Percentiles rank a stretch among this genome's conserved stretches.
Conservation (phyloP, 129 eudicot species). For the Escallonia rubra region DNA sequence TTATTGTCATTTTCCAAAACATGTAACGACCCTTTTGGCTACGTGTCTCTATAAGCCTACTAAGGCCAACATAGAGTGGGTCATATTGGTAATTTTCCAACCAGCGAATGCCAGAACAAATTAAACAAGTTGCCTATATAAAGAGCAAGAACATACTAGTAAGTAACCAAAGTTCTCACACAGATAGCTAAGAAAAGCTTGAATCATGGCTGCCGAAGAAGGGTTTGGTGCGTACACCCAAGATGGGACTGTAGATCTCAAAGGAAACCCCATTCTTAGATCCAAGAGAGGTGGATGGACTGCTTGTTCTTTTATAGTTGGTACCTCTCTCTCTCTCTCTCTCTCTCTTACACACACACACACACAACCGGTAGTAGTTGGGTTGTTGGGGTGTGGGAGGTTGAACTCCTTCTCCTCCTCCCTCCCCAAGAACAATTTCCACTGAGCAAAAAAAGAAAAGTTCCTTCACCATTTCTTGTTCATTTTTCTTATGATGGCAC, state of each 20-base stretch:
- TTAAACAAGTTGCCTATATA: too few relatives aligned
- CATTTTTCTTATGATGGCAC: background rate
- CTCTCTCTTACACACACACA: background rate
- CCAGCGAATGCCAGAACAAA: too few relatives aligned
- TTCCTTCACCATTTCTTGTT: background rate
- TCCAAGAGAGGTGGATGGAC: constrained; percentile 82
- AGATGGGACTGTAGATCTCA: constrained; percentile 85
- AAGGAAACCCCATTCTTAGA: constrained; percentile 71
- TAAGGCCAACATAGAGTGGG: too few relatives aligned
- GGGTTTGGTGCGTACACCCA: constrained; percentile 46
- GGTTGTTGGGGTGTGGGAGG: too few relatives aligned
- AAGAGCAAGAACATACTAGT: too few relatives aligned
- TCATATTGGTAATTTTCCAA: too few relatives aligned
- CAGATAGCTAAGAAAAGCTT: too few relatives aligned
- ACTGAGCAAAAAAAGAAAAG: background rate
- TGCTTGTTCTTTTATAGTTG: constrained; percentile 73
- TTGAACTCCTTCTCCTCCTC: background rate
- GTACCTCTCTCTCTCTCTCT: constrained; percentile 18
- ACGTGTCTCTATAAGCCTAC: too few relatives aligned
- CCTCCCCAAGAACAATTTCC: background rate
- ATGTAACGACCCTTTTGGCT: too few relatives aligned
- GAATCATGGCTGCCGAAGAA: constrained; percentile 19
- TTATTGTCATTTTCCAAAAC: too few relatives aligned
- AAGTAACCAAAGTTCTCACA: too few relatives aligned
- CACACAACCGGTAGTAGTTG: too few relatives aligned